Evolutionary conservation across 768 basidiomycete species (phyloP).

Genomic region (Pleurotus tuoliensis): DNA sequence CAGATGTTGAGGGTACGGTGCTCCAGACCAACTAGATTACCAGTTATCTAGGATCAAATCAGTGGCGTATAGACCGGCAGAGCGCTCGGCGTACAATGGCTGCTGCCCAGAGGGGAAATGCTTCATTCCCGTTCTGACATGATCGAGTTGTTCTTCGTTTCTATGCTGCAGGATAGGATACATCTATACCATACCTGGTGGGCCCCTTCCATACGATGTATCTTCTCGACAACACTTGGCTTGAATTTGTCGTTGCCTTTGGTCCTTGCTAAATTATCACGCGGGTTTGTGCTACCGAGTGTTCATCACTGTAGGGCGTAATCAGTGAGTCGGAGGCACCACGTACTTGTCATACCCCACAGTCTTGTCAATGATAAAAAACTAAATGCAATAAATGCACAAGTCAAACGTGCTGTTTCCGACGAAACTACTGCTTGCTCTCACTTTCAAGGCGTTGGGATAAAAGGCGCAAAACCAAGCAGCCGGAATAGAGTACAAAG

Average conservation of each 20-base stretch:
- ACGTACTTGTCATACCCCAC: conserved; percentile 33
- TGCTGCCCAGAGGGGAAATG: conserved; percentile 30
- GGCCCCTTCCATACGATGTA: conserved; percentile 34
- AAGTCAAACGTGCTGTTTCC: too few species aligned
- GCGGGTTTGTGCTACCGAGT: conserved; percentile 25
- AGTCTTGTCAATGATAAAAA: conserved; percentile 20
- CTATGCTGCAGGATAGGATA: neutral
- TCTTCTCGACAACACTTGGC: conserved; percentile 16
- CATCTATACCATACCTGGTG: conserved; percentile 15
- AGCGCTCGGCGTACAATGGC: conserved; percentile 19
- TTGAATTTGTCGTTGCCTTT: conserved; percentile 21
- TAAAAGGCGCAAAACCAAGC: conserved; percentile 22
- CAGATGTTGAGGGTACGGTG: conserved; percentile 25
- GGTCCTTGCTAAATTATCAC: conserved; percentile 21
- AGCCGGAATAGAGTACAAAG: conserved; percentile 24
- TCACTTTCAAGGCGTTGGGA: conserved; percentile 20
- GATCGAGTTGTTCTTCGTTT: neutral
- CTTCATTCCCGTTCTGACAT: conserved; percentile 27
- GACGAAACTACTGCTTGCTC: too few species aligned
- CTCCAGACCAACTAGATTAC: conserved; percentile 26
- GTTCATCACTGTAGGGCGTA: neutral
- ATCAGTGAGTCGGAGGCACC: neutral
- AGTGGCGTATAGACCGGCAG: neutral
- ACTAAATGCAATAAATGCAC: conserved; percentile 14
- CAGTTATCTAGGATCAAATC: conserved; percentile 20